These are phyloP conservation scores for Suillus plorans DNA, from an alignment of 768 basidiomycete genomes.

Conservation along the genomic window DNA sequence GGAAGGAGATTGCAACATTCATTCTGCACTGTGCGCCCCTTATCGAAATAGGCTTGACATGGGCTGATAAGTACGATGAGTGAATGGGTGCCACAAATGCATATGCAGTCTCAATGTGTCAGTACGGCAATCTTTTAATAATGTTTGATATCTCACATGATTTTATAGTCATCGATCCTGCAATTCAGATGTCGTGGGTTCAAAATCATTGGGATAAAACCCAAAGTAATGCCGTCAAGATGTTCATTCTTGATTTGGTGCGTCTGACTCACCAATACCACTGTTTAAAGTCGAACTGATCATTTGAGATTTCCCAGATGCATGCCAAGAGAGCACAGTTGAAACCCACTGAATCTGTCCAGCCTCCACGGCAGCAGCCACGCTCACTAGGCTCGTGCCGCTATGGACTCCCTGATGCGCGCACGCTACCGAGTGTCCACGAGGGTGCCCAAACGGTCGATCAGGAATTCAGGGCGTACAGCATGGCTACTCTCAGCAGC, in stretches of 20 bases:
- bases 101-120: neutral
- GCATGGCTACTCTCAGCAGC: neutral
- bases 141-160: neutral
- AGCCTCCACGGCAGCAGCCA: neutral
- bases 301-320: too few relatives aligned
- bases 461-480: neutral
- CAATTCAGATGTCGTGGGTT: neutral
- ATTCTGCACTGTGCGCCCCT: neutral
- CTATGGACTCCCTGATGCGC: neutral
- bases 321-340: neutral
- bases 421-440: rapidly evolving
- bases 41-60: neutral
- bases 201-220: neutral
- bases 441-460: neutral
- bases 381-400: neutral
- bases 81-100: neutral
- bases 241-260: too few relatives aligned
- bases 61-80: neutral
- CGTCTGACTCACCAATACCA: too few relatives aligned
- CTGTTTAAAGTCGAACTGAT: too few relatives aligned
- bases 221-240: neutral
- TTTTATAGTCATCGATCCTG: neutral
- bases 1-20: neutral
- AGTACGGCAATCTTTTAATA: neutral
- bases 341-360: neutral